Evolutionary conservation across 139 green algal species (phyloP), one percentile per base, ranked within the genome.

Genomic region (Desmodesmus armatus): DNA sequence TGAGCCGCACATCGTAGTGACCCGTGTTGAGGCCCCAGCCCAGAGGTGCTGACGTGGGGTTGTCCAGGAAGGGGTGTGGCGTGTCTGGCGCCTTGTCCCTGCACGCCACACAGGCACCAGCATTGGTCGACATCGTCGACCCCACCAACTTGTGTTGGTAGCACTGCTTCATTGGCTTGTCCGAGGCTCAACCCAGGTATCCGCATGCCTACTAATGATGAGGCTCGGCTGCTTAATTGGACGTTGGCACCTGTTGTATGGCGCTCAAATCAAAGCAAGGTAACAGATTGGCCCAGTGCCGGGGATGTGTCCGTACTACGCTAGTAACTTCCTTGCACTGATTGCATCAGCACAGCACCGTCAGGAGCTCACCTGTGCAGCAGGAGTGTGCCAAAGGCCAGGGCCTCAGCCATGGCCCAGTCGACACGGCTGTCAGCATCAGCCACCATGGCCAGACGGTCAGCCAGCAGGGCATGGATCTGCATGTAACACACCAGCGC

Each of bases 331-430:
- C n/a, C n/a, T n/a, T n/a, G n/a, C n/a, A n/a, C n/a, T n/a, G n/a
- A n/a, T n/a, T n/a, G n/a, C n/a, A n/a, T n/a, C n/a, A n/a, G n/a
- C n/a, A n/a, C n/a, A n/a, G n/a, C n/a, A n/a, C n/a, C n/a, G 63
- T 3, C 29, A 19, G 3, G 19, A 63, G 19, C 65, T 6, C 67
- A 80, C 67, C 67, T 72, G 44, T 74, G 73, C 43, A 35, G 82
- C 80, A 75, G 69, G 55, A 65, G 90, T 13, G 92, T 95, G 29
- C 91, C 93, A 37, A 96, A 94, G 2, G 94, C 94, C 58, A 98
- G 89, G 25, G 91, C 85, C 84, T 98, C 94, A 31, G 94, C 94
- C 85, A 92, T 96, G 13, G 84, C 91, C 87, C 92, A 97, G 78
- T 96, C 91, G 21, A 96, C 89, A 5, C 93, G 72, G 39, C 81